Evolutionary conservation across 1,139 yeast species (phyloP).

Genomic region (Scheffersomyces illinoinensis): DNA sequence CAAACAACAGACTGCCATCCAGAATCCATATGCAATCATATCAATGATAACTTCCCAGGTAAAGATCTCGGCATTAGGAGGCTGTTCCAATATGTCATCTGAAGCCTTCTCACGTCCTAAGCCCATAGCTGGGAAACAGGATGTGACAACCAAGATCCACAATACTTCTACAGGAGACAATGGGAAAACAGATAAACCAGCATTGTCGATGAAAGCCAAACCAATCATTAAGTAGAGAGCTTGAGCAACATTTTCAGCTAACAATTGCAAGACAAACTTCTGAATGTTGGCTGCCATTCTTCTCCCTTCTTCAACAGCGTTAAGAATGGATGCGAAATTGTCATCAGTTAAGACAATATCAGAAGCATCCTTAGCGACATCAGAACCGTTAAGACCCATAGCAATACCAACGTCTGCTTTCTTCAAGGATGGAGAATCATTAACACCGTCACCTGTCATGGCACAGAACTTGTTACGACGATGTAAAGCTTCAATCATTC

Average conservation of each 20-base stretch:
- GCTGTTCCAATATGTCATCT: constrained; percentile 64
- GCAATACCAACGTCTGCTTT: constrained; percentile 85
- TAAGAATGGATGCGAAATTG: constrained; percentile 73
- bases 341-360: constrained; percentile 77
- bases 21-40: constrained; percentile 71
- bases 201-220: constrained; percentile 62
- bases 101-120: constrained; percentile 70
- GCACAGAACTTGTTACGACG: constrained; percentile 72
- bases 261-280: constrained; percentile 76
- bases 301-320: constrained; percentile 82
- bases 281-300: constrained; percentile 81
- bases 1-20: constrained; percentile 76
- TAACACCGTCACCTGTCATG: constrained; percentile 89
- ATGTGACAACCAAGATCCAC: constrained; percentile 78
- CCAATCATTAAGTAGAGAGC: constrained; percentile 73
- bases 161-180: constrained; percentile 77
- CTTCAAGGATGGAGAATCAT: constrained; percentile 80
- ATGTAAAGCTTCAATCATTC: constrained; percentile 82
- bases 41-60: constrained; percentile 72
- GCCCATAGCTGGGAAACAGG: constrained; percentile 89
- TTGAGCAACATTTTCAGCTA: constrained; percentile 79
- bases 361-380: constrained; percentile 79
- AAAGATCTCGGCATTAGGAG: constrained; percentile 67
- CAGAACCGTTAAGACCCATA: constrained; percentile 83
- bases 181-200: constrained; percentile 70